Percentiles rank a stretch among this genome's conserved stretches.
These are phyloP conservation scores for Aspergillus wentii DNA, from an alignment of 495 filamentous ascomycete genomes.

Conservation along the genomic window DNA sequence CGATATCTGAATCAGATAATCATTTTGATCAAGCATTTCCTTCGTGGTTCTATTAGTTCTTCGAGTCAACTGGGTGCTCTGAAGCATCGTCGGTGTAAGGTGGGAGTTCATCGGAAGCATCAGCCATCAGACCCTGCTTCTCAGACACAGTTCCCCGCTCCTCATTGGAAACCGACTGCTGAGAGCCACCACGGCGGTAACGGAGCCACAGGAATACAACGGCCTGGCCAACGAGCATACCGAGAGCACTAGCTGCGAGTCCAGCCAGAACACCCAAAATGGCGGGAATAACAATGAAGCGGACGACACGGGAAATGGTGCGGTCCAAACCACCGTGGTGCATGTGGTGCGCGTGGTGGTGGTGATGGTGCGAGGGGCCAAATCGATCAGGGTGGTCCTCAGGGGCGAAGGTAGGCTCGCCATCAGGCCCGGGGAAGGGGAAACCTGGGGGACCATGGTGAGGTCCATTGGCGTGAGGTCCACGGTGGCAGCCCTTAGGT, in stretches of 20 bases:
- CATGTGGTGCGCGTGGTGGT: constrained; percentile 20
- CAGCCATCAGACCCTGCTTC: constrained; percentile 38
- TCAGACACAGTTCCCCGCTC: constrained; percentile 33
- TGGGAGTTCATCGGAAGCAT: constrained; percentile 24
- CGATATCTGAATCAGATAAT: no score
- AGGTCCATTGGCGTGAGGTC: constrained; percentile 11
- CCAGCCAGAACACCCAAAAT: constrained; percentile 45
- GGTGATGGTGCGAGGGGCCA: constrained; percentile 24
- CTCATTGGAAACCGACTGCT: constrained; percentile 24
- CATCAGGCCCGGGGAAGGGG: constrained; percentile 7
- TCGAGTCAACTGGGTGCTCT: no score
- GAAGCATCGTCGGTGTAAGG: constrained; percentile 30
- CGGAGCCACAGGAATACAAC: constrained; percentile 48
- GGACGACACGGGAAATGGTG: constrained; percentile 40
- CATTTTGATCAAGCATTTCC: no score
- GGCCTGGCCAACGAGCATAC: constrained; percentile 49
- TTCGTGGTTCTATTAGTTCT: no score
- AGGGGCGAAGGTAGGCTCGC: constrained; percentile 2
- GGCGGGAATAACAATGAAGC: constrained; percentile 45
- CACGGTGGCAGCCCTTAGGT: constrained; percentile 27
- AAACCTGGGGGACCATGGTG: constrained; percentile 9
- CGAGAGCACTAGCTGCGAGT: constrained; percentile 45
- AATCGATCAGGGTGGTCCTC: constrained; percentile 16
- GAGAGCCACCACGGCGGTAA: constrained; percentile 27
- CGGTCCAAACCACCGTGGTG: constrained; percentile 37